phyloP scores from a whole-genome alignment of 768 basidiomycete species.

The Phylloporus scabripes region DNA sequence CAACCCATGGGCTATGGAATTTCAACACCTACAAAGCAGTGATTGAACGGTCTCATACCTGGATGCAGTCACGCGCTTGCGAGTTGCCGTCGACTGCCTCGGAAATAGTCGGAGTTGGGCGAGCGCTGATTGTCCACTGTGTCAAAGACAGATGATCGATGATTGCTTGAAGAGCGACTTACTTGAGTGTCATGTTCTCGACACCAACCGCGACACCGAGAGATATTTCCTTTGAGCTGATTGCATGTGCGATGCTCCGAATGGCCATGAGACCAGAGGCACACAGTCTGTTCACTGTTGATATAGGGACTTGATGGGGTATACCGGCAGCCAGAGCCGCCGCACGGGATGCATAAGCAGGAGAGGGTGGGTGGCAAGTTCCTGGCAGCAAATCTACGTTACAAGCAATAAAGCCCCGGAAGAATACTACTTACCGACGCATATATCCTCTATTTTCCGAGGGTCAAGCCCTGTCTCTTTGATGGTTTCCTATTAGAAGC shows the following conservation, averaged over 20 bases:
- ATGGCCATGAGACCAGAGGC: constrained; percentile 95
- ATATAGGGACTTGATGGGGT: constrained; percentile 80
- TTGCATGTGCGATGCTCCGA: constrained; percentile 81
- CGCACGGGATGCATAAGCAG: constrained; percentile 76
- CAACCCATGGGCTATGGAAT: constrained; percentile 82
- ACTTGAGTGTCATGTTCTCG: constrained; percentile 83
- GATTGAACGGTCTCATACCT: constrained; percentile 32
- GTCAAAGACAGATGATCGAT: neutral
- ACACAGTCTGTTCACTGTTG: constrained; percentile 89
- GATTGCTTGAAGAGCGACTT: constrained; percentile 18
- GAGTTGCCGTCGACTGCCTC: constrained; percentile 52
- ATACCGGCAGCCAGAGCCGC: constrained; percentile 87
- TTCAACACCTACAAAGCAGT: neutral
- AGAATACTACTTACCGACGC: constrained; percentile 53
- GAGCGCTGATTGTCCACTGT: constrained; percentile 41
- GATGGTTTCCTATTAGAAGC: constrained; percentile 50
- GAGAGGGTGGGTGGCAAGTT: constrained; percentile 79
- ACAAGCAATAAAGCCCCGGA: neutral
- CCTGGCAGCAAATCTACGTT: constrained; percentile 36
- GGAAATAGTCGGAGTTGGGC: constrained; percentile 66
- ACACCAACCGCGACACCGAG: constrained; percentile 81
- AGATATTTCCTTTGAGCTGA: constrained; percentile 75
- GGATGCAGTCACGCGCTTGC: constrained; percentile 70
- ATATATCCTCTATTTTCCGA: constrained; percentile 72
- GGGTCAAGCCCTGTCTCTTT: constrained; percentile 65